Base-by-base conservation (phyloP, 2,329 filamentous ascomycete genomes). In the Podosphaera fusca region DNA sequence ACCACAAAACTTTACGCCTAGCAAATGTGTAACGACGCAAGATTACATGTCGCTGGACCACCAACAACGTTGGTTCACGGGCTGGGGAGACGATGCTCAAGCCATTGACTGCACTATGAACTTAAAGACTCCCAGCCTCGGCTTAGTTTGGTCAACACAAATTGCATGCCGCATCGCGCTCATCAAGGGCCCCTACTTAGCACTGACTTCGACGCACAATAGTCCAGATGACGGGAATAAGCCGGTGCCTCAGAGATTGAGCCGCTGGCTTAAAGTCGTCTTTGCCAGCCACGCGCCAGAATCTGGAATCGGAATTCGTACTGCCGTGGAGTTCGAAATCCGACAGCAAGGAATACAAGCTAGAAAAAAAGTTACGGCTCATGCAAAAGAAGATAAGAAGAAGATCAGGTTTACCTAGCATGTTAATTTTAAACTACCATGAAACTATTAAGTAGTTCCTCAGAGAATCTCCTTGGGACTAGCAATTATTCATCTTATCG, bases 11-110 rank as follows among this genome's bases (percentile, higher is more conserved):
- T 6, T 34, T 9, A 10, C 50, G 6, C 31, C 29, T 14, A 10
- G 2, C 9, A 31, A 29, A 6, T 9, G 12, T 31, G 29, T 10
- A n/a, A 35, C 10, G 7, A 66, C 69, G 67, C 69, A 64, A 59
- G 74, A 79, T 10, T 79, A 82, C 0, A 74, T 95, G 42, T 77
- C 79, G 36, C 77, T 95, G 7, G 83, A 94, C 63, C 85, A 95
- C 69, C 90, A 96, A 69, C 87, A 95, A 68, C 79, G 85, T 49
- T 95, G 89, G 79, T 94, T 95, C 70, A 94, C 89, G 3, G 89
- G 92, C 61, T 95, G 92, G 90, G 88, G 90, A 30, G 86, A 94
- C 67, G 75, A 81, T 57, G 71, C 75, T 14, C 64, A 69, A 33
- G 62, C 62, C 9, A 59, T 61, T 14, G 51, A 59, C 31, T 33